Evolutionary conservation across 768 basidiomycete genomes (phyloP), one percentile per base, ranked within the genome.

Genomic region (Sutorius australiensis): DNA sequence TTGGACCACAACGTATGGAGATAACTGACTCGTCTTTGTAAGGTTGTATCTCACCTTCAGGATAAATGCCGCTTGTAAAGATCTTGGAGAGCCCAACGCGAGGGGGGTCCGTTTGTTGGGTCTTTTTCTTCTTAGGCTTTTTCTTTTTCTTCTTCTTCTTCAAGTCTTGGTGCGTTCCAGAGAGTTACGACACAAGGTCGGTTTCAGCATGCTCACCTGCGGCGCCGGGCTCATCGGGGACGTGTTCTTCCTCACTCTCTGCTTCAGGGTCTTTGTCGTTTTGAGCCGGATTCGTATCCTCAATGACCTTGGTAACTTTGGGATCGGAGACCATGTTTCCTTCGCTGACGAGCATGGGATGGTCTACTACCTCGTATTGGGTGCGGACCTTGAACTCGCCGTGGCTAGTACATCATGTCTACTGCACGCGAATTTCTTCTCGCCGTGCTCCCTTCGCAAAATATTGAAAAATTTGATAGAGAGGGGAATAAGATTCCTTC

Each of bases 131-230:
- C 73, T 93, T 93, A 53, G 88, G 74, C 69, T 92, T 95, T 72
- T 92, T 95, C 73, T 94, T 92, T 68, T 95, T 98, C 77, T 95
- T 95, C 72, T 92, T 94, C 68, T 84, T 88, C 67, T 88, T 89
- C 48, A 84, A 83, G 19, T 78, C 83, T 76, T 60, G 33, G 5
- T 27, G 31, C 45, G 31, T 42, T 54, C 32, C 28, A 51, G 32
- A 30, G 27, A 32, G 47, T 34, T 21, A 37, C 1, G 37, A 27
- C 37, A 37, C 13, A 24, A 13, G 16, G 40, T 12, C 27, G 12
- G 14, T 17, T 40, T 33, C 12, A 38, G n/a, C 12, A 12, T 46
- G 48, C 69, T 65, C 55, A 73, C 71, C 73, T 53, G 44, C 61
- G 34, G 38, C 41, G 17, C 50, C 50, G n/a, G 58, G 59, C 30